A percentile compares a stretch with the other conserved stretches of the same genome.
phyloP scores from a whole-genome alignment of 108 stramenopile genomes.

The Cyclostephanos tholiformis region DNA sequence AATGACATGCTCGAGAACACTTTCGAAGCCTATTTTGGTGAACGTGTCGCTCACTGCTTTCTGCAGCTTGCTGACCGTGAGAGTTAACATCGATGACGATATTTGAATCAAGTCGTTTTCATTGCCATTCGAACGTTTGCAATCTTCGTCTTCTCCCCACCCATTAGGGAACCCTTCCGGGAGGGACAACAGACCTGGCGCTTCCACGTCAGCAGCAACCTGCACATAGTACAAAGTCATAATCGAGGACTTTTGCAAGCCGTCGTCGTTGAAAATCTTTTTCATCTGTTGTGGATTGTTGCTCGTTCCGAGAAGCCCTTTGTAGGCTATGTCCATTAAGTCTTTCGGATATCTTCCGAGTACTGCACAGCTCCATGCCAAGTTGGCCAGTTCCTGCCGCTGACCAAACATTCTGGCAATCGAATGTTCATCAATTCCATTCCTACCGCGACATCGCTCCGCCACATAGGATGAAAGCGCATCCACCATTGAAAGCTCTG shows the following conservation, averaged over 20 bases:
- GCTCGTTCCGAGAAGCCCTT: slow-evolving; percentile 64
- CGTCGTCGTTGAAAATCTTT: slow-evolving; percentile 36
- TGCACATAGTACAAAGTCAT: slow-evolving; percentile 62
- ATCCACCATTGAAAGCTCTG: slow-evolving; percentile 48
- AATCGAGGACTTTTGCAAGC: slow-evolving; percentile 43
- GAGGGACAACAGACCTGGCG: slow-evolving; percentile 51
- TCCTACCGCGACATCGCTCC: slow-evolving; percentile 35
- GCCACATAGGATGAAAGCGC: slow-evolving; percentile 49
- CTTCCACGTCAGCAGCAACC: slow-evolving; percentile 61
- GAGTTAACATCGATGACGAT: slow-evolving; percentile 43
- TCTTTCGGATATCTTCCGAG: slow-evolving; percentile 61
- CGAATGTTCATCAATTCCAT: slow-evolving; percentile 33
- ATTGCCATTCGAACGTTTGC: slow-evolving; percentile 10
- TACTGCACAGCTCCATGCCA: slow-evolving; percentile 67
- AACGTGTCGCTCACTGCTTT: slow-evolving; percentile 58
- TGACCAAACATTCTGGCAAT: slow-evolving; percentile 62
- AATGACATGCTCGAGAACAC: slow-evolving; percentile 70
- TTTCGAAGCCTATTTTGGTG: slow-evolving; percentile 70
- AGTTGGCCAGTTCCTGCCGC: slow-evolving; percentile 78
- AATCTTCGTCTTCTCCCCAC: slow-evolving; percentile 49
- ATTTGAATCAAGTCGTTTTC: slow-evolving; percentile 45
- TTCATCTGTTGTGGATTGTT: slow-evolving; percentile 48
- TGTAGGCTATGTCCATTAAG: slow-evolving; percentile 61
- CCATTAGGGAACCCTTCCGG: slow-evolving; percentile 71
- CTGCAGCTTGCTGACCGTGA: slow-evolving; percentile 72